A percentile compares a stretch with the other conserved stretches of the same genome.
These are phyloP conservation scores for Quercus agrifolia DNA, from an alignment of 306 rosid genomes.

Conservation along the genomic window DNA sequence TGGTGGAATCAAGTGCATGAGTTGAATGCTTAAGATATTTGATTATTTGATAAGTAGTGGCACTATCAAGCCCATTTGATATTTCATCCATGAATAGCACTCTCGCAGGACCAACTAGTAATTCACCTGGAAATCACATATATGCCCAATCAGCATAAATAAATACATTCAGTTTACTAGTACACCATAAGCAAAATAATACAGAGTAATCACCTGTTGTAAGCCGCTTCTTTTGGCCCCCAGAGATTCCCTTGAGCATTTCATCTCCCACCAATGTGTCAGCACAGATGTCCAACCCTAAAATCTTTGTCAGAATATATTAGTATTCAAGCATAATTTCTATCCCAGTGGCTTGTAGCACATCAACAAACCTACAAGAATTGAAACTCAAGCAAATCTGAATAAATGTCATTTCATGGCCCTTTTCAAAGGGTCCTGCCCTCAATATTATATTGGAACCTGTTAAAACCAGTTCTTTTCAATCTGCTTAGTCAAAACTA, in stretches of 20 bases:
- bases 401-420: background rate
- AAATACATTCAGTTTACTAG: slow-evolving; percentile 16
- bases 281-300: slow-evolving; percentile 98
- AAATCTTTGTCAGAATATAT: slow-evolving; percentile 81
- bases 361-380: background rate
- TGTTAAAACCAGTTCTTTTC: background rate
- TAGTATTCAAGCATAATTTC: slow-evolving; percentile 32
- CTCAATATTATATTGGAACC: background rate
- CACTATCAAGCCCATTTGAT: slow-evolving; percentile 96
- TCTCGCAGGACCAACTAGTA: slow-evolving; percentile 95
- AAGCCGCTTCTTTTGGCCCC: slow-evolving; percentile 98
- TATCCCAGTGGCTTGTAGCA: background rate
- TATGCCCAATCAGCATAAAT: slow-evolving; percentile 26
- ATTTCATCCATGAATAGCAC: slow-evolving; percentile 98
- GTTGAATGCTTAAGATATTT: slow-evolving; percentile 90
- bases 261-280: slow-evolving; percentile 99
- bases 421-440: background rate
- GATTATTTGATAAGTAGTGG: slow-evolving; percentile 90
- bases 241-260: slow-evolving; percentile 98
- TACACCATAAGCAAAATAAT: slow-evolving; percentile 15
- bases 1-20: slow-evolving; percentile 79
- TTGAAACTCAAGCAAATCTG: background rate
- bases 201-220: slow-evolving; percentile 67
- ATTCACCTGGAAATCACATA: slow-evolving; percentile 68
- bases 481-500: background rate